phyloP scores from a whole-genome alignment of 2,329 filamentous ascomycete genomes.

The Trichoderma simmonsii region DNA sequence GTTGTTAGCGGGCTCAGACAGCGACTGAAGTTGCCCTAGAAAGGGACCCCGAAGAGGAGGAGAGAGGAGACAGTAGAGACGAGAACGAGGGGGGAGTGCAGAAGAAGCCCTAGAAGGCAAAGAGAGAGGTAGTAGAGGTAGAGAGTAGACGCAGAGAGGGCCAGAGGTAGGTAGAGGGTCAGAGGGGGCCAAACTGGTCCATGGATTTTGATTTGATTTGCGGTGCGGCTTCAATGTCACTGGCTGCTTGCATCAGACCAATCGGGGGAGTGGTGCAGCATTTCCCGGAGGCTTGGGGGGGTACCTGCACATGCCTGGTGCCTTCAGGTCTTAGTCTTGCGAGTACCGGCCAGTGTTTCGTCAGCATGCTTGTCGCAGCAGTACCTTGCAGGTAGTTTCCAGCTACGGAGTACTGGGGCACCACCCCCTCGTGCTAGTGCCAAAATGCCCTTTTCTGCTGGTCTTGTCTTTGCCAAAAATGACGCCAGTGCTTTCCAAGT shows the following conservation, averaged over 20 bases:
- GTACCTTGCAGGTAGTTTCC: constrained; percentile 10
- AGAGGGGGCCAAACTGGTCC: neutral
- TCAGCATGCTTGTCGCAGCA: neutral
- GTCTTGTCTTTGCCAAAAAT: neutral
- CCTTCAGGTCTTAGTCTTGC: neutral
- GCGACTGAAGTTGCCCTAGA: neutral
- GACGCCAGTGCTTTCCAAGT: neutral
- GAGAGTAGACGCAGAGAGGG: neutral
- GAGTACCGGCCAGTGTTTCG: constrained; percentile 9
- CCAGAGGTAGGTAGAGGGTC: neutral
- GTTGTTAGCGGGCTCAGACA: neutral
- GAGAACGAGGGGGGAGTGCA: too few species aligned
- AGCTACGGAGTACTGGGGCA: neutral
- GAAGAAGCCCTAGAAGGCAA: neutral
- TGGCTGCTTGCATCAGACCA: constrained; percentile 13
- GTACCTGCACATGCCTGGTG: constrained; percentile 5
- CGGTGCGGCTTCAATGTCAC: neutral
- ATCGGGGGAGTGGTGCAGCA: constrained; percentile 24
- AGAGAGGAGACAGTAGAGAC: too few species aligned
- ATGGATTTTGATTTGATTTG: neutral
- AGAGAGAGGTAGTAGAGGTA: neutral
- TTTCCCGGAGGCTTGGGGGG: constrained; percentile 5
- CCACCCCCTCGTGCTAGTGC: neutral
- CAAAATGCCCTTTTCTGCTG: neutral
- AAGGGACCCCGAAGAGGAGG: neutral